Conservation (phyloP, 2,329 filamentous ascomycete species). For the Aspergillus amoenus region DNA sequence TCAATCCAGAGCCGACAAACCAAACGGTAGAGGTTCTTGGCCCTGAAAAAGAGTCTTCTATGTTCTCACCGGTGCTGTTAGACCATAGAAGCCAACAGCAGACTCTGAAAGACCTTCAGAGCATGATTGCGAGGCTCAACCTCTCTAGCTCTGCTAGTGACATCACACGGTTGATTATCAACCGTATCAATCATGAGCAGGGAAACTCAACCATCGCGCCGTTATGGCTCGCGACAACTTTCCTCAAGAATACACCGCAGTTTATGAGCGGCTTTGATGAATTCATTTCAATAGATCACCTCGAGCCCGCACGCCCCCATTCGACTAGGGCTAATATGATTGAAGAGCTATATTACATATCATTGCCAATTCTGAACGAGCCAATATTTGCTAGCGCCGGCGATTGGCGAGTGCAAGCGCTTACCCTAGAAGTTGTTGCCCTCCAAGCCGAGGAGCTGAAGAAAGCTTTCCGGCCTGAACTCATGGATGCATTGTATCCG, state of each 20-base stretch:
- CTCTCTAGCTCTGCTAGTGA: conserved; percentile 43
- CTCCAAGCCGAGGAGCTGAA: conserved; percentile 69
- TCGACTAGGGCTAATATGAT: conserved; percentile 36
- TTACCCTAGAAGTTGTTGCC: conserved; percentile 78
- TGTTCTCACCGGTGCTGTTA: conserved; percentile 64
- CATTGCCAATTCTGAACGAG: conserved; percentile 42
- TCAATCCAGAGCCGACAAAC: conserved; percentile 21
- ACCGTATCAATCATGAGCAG: conserved; percentile 58
- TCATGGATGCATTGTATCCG: conserved; percentile 89
- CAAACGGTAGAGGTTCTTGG: conserved; percentile 31
- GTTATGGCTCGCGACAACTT: conserved; percentile 77
- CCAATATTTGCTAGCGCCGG: conserved; percentile 35
- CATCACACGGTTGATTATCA: conserved; percentile 66
- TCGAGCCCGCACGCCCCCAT: conserved; percentile 28
- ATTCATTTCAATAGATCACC: conserved; percentile 59
- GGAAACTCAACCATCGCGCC: conserved; percentile 64
- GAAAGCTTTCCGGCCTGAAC: conserved; percentile 72
- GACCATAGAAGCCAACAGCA: conserved; percentile 64
- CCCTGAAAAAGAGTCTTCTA: conserved; percentile 22
- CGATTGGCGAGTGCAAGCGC: conserved; percentile 73
- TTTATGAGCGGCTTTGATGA: conserved; percentile 60
- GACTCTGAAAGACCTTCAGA: conserved; percentile 62
- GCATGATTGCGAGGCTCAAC: conserved; percentile 58
- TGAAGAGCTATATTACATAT: conserved; percentile 46
- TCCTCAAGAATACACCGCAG: conserved; percentile 60